phyloP scores from a whole-genome alignment of 2,329 filamentous ascomycete species.

The Alternaria triticimaculans region DNA sequence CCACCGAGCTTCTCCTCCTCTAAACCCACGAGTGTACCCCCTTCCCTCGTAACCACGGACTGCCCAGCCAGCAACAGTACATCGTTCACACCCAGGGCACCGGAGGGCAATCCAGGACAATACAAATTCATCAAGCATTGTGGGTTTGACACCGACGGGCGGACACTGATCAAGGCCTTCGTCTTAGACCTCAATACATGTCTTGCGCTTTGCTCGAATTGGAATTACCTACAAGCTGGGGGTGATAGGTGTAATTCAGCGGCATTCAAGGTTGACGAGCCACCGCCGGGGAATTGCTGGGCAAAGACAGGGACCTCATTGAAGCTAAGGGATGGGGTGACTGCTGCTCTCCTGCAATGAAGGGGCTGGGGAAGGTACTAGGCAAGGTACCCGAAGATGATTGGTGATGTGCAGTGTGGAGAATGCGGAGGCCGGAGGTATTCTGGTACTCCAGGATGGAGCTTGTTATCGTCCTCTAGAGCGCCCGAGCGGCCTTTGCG shows the following conservation, averaged over 20 bases:
- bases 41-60: neutral
- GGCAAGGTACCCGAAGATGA: neutral
- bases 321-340: neutral
- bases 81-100: neutral
- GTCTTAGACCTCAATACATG: neutral
- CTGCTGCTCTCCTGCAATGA: neutral
- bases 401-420: neutral
- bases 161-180: neutral
- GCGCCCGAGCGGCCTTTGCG: neutral
- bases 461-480: neutral
- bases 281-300: neutral
- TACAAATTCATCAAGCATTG: neutral
- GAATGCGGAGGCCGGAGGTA: neutral
- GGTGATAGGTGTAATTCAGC: neutral
- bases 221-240: neutral
- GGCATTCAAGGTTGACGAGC: neutral
- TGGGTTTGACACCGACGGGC: neutral
- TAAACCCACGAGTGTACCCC: neutral
- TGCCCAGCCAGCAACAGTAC: neutral
- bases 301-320: neutral
- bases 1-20: neutral
- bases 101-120: neutral
- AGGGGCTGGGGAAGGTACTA: neutral
- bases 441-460: neutral
- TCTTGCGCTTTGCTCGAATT: conserved; percentile 1